Evolutionary conservation across 345 rosid genomes (phyloP), one percentile per base, ranked within the genome.

Genomic region (Excoecaria agallocha): DNA sequence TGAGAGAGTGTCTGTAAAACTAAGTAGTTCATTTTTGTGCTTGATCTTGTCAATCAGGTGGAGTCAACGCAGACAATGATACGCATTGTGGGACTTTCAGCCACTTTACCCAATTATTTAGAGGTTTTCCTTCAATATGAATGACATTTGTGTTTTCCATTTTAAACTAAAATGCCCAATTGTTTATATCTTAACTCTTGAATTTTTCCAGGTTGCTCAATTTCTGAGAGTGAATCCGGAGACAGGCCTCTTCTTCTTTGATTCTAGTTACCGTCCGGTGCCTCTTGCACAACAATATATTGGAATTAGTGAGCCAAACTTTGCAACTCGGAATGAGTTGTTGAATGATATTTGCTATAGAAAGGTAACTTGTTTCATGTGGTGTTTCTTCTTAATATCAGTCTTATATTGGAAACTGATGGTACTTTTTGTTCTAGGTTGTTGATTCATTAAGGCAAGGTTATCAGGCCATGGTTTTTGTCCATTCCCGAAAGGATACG

Each of bases 31-130:
- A 12, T 55, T 64, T 49, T 73, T 57, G 22, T 13, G 45, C 62
- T 65, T 74, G n/a, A 24, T 54, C 52, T 24, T 72, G 78, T 38
- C 38, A 25, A 79, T 60, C 86, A 94, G 98, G 98, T 94, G 86
- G 98, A 94, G 84, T 92, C 97, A 79, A 92, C 97, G 70, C 98
- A 94, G 78, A 85, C 91, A 66, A 94, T 94, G 98, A 94, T 94
- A 76, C 97, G 98, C 72, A 91, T 94, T 68, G 98, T 94, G 56
- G 98, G 98, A 83, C 93, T 94, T 77, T 94, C 98, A 81, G 98
- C 98, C 78, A 94, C 98, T 75, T 80, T 92, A 67, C 98, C 98
- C 66, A 92, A 93, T 81, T 94, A 90, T 81, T 75, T 88, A 73
- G 95, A 94, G 98, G 98, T 94, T 71, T 72, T 49, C 72, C 50